A percentile compares a stretch with the other conserved stretches of the same genome.
phyloP scores from a whole-genome alignment of 1,284 basidiomycete genomes.

The Apiotrichum montevideense region DNA sequence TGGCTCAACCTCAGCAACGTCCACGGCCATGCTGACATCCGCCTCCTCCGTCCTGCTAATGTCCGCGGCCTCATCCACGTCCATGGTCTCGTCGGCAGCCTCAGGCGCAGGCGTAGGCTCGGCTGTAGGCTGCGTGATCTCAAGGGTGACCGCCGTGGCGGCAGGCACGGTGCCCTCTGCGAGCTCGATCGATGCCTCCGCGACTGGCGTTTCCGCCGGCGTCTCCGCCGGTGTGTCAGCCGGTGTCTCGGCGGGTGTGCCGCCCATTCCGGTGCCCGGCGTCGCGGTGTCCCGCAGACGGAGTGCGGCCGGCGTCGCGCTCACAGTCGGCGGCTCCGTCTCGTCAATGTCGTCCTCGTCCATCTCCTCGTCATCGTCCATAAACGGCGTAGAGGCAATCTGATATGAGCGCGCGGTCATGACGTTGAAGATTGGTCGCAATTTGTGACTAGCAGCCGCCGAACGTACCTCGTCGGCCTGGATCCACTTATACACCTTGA shows the following conservation, averaged over 20 bases:
- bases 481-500: conserved; percentile 25
- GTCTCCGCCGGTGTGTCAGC: not conserved
- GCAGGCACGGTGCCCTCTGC: too few species aligned
- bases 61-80: not conserved
- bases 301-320: conserved; percentile 7
- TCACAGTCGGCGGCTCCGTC: conserved; percentile 10
- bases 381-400: conserved; percentile 11
- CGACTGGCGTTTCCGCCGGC: not conserved
- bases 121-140: not conserved
- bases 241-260: conserved; percentile 3
- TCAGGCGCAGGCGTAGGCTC: not conserved
- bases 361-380: conserved; percentile 12
- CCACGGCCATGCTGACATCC: not conserved
- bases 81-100: not conserved
- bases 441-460: not conserved
- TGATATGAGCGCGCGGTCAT: not conserved
- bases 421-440: too few species aligned
- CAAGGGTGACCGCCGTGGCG: not conserved
- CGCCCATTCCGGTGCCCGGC: not conserved
- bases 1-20: not conserved
- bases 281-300: not conserved
- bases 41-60: not conserved
- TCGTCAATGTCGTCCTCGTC: conserved; percentile 7
- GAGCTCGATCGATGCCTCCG: too few species aligned
- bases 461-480: not conserved